Percentiles rank a stretch among this genome's conserved stretches.
Conservation (phyloP, 1,284 basidiomycete species). For the Sphaerobolus stellatus region DNA sequence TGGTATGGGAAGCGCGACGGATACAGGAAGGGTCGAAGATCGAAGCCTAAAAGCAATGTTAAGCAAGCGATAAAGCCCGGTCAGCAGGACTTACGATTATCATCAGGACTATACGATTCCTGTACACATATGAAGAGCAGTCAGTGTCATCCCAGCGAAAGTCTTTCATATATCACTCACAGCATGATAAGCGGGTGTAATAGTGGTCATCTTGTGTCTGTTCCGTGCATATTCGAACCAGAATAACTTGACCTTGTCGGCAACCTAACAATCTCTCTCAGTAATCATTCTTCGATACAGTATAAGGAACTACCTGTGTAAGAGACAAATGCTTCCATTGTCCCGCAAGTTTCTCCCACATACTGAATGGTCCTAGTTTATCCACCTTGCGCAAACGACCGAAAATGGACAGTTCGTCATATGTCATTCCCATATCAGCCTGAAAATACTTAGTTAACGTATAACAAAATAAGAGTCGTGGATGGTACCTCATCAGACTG, state of each 20-base stretch:
- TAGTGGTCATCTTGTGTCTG: constrained; percentile 98
- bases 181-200: constrained; percentile 96
- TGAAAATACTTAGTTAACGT: constrained; percentile 27
- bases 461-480: neutral
- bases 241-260: constrained; percentile 96
- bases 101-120: constrained; percentile 96
- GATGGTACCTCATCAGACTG: constrained; percentile 85
- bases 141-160: neutral
- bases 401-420: constrained; percentile 93
- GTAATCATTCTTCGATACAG: neutral
- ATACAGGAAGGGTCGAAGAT: constrained; percentile 95
- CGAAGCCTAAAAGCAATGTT: constrained; percentile 65
- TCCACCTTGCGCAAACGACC: constrained; percentile 93
- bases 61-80: neutral
- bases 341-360: constrained; percentile 90
- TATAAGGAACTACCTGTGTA: constrained; percentile 51
- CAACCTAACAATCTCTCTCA: constrained; percentile 59
- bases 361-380: constrained; percentile 96
- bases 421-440: constrained; percentile 99
- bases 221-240: constrained; percentile 98
- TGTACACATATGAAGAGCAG: constrained; percentile 29
- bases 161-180: constrained; percentile 43
- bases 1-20: constrained; percentile 94
- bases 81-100: constrained; percentile 70
- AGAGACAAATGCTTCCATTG: constrained; percentile 87